A percentile compares a stretch with the other conserved stretches of the same genome.
Conservation (phyloP, 331 rosid species). For the Saraca asoca region DNA sequence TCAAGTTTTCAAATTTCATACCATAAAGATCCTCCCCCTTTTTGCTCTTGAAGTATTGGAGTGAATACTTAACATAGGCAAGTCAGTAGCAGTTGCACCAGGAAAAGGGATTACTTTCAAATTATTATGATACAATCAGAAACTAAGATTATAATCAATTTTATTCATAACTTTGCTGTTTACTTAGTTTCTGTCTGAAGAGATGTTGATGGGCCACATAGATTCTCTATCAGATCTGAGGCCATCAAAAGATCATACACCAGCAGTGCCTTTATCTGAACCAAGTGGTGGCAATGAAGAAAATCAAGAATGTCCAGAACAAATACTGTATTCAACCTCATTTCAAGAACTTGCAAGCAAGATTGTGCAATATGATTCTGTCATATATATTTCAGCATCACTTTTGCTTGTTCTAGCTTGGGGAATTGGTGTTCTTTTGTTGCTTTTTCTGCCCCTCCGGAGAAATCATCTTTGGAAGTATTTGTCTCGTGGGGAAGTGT, state of each 20-base stretch:
- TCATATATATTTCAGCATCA: constrained; percentile 85
- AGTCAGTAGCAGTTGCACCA: constrained; percentile 8
- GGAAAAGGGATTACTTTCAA: neutral
- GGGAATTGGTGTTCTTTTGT: constrained; percentile 88
- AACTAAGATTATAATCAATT: constrained; percentile 11
- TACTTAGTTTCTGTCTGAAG: constrained; percentile 46
- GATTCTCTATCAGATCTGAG: constrained; percentile 57
- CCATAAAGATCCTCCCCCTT: neutral
- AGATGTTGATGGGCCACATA: constrained; percentile 71
- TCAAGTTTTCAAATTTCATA: constrained; percentile 10
- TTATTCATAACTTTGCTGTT: constrained; percentile 27
- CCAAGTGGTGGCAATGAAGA: constrained; percentile 45
- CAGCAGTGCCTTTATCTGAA: constrained; percentile 53
- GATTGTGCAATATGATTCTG: constrained; percentile 65
- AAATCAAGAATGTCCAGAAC: constrained; percentile 49
- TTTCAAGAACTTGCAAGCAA: constrained; percentile 73
- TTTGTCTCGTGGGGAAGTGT: constrained; percentile 69
- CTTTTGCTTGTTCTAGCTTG: constrained; percentile 82
- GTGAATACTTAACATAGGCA: neutral
- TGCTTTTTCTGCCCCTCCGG: constrained; percentile 77
- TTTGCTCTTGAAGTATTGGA: neutral
- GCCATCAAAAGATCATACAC: constrained; percentile 52
- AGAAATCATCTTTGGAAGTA: constrained; percentile 81
- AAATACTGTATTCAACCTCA: constrained; percentile 69
- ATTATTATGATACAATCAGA: constrained; percentile 2